A percentile compares a stretch with the other conserved stretches of the same genome.
These are phyloP conservation scores for Dactylellina haptotyla DNA, from an alignment of 2,329 filamentous ascomycete species.

Conservation along the genomic window DNA sequence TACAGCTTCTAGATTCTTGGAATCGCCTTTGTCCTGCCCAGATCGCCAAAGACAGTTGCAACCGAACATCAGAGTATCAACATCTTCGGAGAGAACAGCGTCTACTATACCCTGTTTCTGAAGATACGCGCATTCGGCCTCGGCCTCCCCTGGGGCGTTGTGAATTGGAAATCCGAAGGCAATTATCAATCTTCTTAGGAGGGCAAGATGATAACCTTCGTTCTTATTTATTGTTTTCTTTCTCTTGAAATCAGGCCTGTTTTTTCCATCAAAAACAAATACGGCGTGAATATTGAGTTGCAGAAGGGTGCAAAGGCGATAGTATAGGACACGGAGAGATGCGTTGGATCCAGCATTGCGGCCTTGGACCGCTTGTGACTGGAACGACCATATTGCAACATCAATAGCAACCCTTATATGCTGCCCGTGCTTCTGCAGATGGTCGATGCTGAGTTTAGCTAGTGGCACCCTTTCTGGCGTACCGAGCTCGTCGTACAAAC, in stretches of 20 bases:
- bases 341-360: slow-evolving; percentile 33
- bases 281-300: slow-evolving; percentile 82
- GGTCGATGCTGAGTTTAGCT: slow-evolving; percentile 81
- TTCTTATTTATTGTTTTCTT: slow-evolving; percentile 77
- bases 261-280: slow-evolving; percentile 88
- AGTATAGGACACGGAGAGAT: slow-evolving; percentile 68
- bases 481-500: slow-evolving; percentile 90
- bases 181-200: slow-evolving; percentile 83
- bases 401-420: slow-evolving; percentile 91
- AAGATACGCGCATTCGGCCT: slow-evolving; percentile 91
- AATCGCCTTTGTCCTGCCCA: slow-evolving; percentile 71
- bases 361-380: slow-evolving; percentile 70
- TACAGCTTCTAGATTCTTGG: slow-evolving; percentile 73
- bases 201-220: slow-evolving; percentile 74
- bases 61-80: slow-evolving; percentile 97
- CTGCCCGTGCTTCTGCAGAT: slow-evolving; percentile 74
- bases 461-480: slow-evolving; percentile 81
- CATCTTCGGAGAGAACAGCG: slow-evolving; percentile 93
- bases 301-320: slow-evolving; percentile 81
- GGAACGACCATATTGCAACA: slow-evolving; percentile 97
- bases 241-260: slow-evolving; percentile 87
- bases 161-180: slow-evolving; percentile 86
- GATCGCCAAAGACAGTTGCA: slow-evolving; percentile 67
- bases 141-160: slow-evolving; percentile 90
- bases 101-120: slow-evolving; percentile 86